Conservation (phyloP, 371 early-diverging fungal species). For the Mortierella sp. region DNA sequence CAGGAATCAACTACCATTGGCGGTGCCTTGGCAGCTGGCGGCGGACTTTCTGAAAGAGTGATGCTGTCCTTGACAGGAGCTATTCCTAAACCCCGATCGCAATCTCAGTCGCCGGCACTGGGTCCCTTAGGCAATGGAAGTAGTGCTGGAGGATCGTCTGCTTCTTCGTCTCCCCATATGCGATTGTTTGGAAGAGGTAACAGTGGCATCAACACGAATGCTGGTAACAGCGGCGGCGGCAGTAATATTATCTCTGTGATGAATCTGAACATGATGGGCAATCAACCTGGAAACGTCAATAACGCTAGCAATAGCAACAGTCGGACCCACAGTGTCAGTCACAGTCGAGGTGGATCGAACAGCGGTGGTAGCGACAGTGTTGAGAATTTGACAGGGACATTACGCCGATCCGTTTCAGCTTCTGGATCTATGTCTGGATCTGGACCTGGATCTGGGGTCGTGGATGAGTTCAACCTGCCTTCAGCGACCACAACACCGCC, state of each 20-base stretch:
- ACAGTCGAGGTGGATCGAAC: slow-evolving; percentile 37
- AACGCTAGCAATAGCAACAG: slow-evolving; percentile 10
- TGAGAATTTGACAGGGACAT: slow-evolving; percentile 11
- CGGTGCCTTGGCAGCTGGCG: neutral
- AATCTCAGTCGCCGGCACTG: slow-evolving; percentile 33
- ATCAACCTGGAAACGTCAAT: too few relatives aligned
- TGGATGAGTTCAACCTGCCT: slow-evolving; percentile 21
- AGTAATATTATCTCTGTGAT: too few relatives aligned
- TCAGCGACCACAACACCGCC: slow-evolving; percentile 16
- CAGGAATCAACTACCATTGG: slow-evolving; percentile 1
- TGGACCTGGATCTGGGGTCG: slow-evolving; percentile 24
- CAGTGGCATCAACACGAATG: slow-evolving; percentile 2
- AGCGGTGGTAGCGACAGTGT: slow-evolving; percentile 29
- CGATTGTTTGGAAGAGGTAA: slow-evolving; percentile 31
- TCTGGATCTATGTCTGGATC: slow-evolving; percentile 21
- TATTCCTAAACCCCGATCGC: slow-evolving; percentile 32
- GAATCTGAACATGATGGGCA: too few relatives aligned
- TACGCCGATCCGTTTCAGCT: slow-evolving; percentile 28
- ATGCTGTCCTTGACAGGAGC: slow-evolving; percentile 32
- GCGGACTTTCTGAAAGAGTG: slow-evolving; percentile 14
- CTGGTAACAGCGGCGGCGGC: too few relatives aligned
- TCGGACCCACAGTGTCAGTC: slow-evolving; percentile 20
- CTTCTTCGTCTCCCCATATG: slow-evolving; percentile 36
- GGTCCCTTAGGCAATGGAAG: slow-evolving; percentile 6
- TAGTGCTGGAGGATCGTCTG: slow-evolving; percentile 10